Conservation (phyloP, 2,329 filamentous ascomycete species). For the Diplodia intermedia region DNA sequence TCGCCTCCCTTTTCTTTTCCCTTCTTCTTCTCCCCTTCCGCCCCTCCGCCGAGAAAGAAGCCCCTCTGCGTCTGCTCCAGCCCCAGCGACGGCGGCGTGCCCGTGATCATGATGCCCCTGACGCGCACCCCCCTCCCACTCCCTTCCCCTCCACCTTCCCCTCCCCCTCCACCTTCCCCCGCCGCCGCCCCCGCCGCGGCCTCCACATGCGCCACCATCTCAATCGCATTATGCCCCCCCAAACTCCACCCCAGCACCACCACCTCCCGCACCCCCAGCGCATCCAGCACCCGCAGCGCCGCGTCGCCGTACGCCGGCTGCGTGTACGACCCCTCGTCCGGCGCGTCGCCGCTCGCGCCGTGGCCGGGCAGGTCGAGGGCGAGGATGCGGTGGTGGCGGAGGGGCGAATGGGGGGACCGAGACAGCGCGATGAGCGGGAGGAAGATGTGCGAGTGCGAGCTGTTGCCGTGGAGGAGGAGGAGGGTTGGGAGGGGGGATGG, state of each 20-base stretch:
- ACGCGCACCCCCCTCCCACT: slow-evolving; percentile 13
- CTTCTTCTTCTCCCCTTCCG: slow-evolving; percentile 36
- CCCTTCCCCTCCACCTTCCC: too few species aligned
- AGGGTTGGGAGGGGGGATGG: slow-evolving; percentile 35
- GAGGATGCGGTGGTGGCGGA: slow-evolving; percentile 37
- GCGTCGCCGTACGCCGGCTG: slow-evolving; percentile 44
- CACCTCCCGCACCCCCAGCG: slow-evolving; percentile 33
- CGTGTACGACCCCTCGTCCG: slow-evolving; percentile 39
- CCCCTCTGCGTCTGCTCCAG: slow-evolving; percentile 35
- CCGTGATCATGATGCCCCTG: slow-evolving; percentile 42
- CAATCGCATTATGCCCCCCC: slow-evolving; percentile 45
- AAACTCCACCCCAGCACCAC: slow-evolving; percentile 44
- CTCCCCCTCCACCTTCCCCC: not conserved
- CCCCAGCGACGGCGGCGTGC: slow-evolving; percentile 41
- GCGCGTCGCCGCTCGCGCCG: slow-evolving; percentile 42
- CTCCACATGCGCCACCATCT: slow-evolving; percentile 37
- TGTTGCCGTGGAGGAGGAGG: slow-evolving; percentile 45
- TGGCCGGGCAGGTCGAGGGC: slow-evolving; percentile 48
- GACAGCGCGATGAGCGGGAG: slow-evolving; percentile 40
- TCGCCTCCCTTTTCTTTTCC: not conserved
- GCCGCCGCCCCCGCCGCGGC: not conserved
- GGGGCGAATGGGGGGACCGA: slow-evolving; percentile 15
- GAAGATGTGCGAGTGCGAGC: slow-evolving; percentile 41
- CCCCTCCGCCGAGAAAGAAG: slow-evolving; percentile 35
- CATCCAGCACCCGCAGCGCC: slow-evolving; percentile 41